phyloP scores from a whole-genome alignment of 345 rosid genomes.

The Salix udensis region DNA sequence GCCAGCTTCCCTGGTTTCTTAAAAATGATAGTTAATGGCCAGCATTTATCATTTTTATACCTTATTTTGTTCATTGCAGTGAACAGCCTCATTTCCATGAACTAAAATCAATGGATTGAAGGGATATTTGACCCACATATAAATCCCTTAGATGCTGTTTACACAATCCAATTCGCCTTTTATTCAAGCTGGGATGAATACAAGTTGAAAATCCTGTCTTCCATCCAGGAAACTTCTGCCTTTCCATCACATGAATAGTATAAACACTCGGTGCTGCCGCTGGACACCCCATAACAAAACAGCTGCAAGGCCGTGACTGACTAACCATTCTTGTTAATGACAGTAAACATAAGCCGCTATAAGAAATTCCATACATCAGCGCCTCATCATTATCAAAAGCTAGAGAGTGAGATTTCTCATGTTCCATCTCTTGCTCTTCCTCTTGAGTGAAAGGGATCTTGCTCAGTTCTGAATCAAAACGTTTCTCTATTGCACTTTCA shows the following conservation, averaged over 20 bases:
- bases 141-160: conserved; percentile 66
- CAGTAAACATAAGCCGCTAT: conserved; percentile 60
- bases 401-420: conserved; percentile 33
- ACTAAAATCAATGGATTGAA: conserved; percentile 74
- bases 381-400: conserved; percentile 52
- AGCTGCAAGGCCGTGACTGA: conserved; percentile 66
- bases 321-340: conserved; percentile 71
- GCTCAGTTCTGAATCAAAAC: conserved; percentile 58
- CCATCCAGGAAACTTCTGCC: conserved; percentile 94
- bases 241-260: conserved; percentile 78
- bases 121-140: conserved; percentile 67
- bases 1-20: conserved; percentile 4
- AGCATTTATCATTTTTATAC: not conserved
- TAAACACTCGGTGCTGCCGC: conserved; percentile 69
- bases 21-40: not conserved
- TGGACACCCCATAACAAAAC: conserved; percentile 69
- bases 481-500: conserved; percentile 67
- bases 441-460: conserved; percentile 51
- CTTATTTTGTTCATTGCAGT: not conserved
- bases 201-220: conserved; percentile 78
- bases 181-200: conserved; percentile 81
- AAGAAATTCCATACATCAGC: conserved; percentile 58
- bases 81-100: conserved; percentile 48
- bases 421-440: conserved; percentile 43
- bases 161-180: conserved; percentile 73